Percentiles rank a stretch among this genome's conserved stretches.
phyloP scores from a whole-genome alignment of 2,329 filamentous ascomycete species.

The Pseudogymnoascus sp. region DNA sequence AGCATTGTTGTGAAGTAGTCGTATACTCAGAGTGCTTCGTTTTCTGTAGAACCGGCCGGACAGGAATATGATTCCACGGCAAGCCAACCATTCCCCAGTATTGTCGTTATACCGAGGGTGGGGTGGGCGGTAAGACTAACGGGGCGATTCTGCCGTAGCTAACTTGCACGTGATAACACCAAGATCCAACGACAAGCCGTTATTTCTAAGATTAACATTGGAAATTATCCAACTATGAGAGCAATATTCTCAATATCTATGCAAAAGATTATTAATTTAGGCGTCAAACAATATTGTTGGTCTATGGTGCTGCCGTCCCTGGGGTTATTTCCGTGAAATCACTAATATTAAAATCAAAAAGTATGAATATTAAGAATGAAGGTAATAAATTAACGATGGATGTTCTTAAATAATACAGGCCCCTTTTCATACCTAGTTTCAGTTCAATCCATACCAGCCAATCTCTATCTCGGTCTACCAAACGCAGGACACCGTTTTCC shows the following conservation, averaged over 20 bases:
- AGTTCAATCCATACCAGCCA: background rate
- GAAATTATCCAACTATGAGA: background rate
- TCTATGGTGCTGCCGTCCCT: background rate
- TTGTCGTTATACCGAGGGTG: conserved; percentile 1
- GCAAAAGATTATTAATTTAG: background rate
- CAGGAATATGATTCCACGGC: conserved; percentile 4
- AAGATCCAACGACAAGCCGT: background rate
- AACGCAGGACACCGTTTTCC: background rate
- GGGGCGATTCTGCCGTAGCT: background rate
- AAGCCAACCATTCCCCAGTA: background rate
- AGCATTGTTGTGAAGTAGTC: conserved; percentile 2
- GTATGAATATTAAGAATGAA: no score
- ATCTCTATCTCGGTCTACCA: background rate
- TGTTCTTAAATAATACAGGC: background rate
- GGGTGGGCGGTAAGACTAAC: conserved; percentile 1
- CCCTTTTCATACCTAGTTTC: background rate
- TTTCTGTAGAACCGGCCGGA: background rate
- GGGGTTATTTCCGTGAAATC: background rate
- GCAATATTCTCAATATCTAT: background rate
- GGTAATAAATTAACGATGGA: no score
- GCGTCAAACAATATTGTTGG: background rate
- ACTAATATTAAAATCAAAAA: no score
- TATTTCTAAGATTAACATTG: background rate
- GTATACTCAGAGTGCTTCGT: background rate
- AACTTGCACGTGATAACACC: background rate